phyloP scores from a whole-genome alignment of 352 stramenopile genomes.

The Hyaloperonospora arabidopsidis region DNA sequence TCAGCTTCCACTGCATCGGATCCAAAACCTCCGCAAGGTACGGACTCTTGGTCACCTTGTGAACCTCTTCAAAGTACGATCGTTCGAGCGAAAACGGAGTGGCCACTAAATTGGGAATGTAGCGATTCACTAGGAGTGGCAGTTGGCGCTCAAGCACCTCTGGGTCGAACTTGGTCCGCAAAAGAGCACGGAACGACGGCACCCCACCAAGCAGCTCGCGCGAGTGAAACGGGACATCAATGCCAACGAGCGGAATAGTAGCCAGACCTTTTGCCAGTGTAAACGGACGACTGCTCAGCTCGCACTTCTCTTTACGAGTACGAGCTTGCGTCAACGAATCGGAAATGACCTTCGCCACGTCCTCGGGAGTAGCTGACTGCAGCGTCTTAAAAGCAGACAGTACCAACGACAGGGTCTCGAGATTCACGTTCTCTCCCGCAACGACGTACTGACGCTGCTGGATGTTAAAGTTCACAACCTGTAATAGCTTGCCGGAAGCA shows the following conservation, averaged over 20 bases:
- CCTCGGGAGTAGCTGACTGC: slow-evolving; percentile 38
- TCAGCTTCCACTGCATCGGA: slow-evolving; percentile 62
- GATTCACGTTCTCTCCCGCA: slow-evolving; percentile 71
- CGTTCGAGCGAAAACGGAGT: slow-evolving; percentile 71
- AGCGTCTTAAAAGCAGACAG: slow-evolving; percentile 44
- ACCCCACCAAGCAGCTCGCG: slow-evolving; percentile 75
- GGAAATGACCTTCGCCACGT: slow-evolving; percentile 43
- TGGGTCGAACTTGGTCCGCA: slow-evolving; percentile 64
- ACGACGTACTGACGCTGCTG: slow-evolving; percentile 80
- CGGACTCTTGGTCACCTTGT: slow-evolving; percentile 61
- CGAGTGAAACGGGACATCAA: slow-evolving; percentile 88
- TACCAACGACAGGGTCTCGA: slow-evolving; percentile 67
- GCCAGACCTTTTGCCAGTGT: slow-evolving; percentile 51
- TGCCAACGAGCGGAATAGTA: slow-evolving; percentile 83
- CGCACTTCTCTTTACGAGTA: slow-evolving; percentile 51
- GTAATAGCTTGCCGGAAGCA: slow-evolving; percentile 60
- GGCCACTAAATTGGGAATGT: slow-evolving; percentile 84
- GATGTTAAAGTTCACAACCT: slow-evolving; percentile 88
- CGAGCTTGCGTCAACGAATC: slow-evolving; percentile 51
- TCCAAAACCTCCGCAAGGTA: slow-evolving; percentile 59
- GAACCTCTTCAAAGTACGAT: slow-evolving; percentile 70
- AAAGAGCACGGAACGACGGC: slow-evolving; percentile 63
- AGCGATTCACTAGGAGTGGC: slow-evolving; percentile 59
- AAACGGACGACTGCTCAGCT: slow-evolving; percentile 49
- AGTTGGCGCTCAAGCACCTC: slow-evolving; percentile 62